These are phyloP conservation scores for Clausena lansium DNA, from an alignment of 345 rosid species.

Conservation along the genomic window DNA sequence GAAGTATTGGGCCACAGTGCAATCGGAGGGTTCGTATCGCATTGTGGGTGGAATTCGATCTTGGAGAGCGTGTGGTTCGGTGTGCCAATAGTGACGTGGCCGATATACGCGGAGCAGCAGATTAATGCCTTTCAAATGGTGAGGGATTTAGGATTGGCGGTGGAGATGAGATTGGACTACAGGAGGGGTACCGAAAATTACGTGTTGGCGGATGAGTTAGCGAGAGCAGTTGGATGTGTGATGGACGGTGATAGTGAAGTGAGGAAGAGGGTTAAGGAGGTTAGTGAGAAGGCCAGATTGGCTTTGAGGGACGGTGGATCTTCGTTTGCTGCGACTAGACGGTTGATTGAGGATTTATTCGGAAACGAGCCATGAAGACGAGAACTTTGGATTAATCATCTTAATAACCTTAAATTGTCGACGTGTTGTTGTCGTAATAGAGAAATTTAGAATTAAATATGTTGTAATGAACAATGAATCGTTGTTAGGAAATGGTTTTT, in stretches of 20 bases:
- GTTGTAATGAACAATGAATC: no score
- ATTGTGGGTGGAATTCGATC: conserved; percentile 47
- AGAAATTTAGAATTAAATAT: no score
- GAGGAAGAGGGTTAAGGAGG: conserved; percentile 18
- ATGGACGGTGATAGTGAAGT: conserved; percentile 16
- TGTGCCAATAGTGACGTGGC: conserved; percentile 33
- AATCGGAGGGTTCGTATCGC: conserved; percentile 39
- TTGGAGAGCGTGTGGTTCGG: conserved; percentile 38
- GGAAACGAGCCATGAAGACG: neutral
- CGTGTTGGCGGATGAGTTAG: conserved; percentile 21
- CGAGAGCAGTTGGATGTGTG: conserved; percentile 20
- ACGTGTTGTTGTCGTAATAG: no score
- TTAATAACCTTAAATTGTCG: neutral
- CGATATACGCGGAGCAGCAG: conserved; percentile 37
- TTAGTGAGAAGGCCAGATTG: conserved; percentile 16
- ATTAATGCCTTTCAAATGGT: conserved; percentile 32
- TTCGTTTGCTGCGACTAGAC: conserved; percentile 12
- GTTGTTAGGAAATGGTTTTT: no score
- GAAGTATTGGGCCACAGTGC: conserved; percentile 18
- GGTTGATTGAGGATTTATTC: conserved; percentile 19
- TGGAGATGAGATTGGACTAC: conserved; percentile 6
- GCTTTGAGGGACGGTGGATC: conserved; percentile 32
- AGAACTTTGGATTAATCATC: neutral
- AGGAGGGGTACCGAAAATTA: neutral
- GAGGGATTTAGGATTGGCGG: conserved; percentile 27